A percentile compares a stretch with the other conserved stretches of the same genome.
Conservation (phyloP, 345 rosid species). For the Salix brachista region DNA sequence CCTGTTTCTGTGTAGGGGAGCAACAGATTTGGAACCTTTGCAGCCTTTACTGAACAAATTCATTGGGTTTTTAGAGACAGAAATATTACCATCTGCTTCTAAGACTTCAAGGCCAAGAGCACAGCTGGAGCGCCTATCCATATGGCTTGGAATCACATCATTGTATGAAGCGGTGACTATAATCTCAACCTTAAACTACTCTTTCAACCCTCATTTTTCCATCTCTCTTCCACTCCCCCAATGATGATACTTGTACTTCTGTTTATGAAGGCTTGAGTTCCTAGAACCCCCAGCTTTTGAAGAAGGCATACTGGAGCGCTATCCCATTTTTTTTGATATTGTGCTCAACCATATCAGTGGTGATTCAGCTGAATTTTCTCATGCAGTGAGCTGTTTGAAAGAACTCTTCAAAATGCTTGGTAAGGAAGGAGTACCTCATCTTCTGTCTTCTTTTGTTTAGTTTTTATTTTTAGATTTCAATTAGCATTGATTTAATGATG, state of each 20-base stretch:
- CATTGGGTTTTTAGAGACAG: constrained; percentile 75
- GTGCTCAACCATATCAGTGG: constrained; percentile 86
- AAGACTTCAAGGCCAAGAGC: constrained; percentile 67
- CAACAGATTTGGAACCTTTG: constrained; percentile 82
- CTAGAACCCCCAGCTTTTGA: constrained; percentile 92
- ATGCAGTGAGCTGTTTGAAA: constrained; percentile 80
- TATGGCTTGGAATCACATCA: constrained; percentile 95
- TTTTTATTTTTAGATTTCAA: not conserved
- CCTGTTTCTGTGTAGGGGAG: constrained; percentile 54
- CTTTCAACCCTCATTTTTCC: constrained; percentile 8
- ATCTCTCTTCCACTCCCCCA: not conserved
- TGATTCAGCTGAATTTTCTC: constrained; percentile 83
- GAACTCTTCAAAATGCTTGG: constrained; percentile 95
- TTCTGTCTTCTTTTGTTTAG: not conserved
- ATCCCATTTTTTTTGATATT: constrained; percentile 89
- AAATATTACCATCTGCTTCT: constrained; percentile 53
- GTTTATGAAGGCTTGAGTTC: constrained; percentile 75
- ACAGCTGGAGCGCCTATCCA: constrained; percentile 59
- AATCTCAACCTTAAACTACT: constrained; percentile 12
- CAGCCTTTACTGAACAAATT: constrained; percentile 83
- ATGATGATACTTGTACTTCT: constrained; percentile 13
- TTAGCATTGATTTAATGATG: not conserved
- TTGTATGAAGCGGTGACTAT: constrained; percentile 50
- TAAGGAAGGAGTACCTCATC: constrained; percentile 22
- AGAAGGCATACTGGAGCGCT: constrained; percentile 88